These are phyloP conservation scores for Citrullus mucosospermus DNA, from an alignment of 306 rosid genomes.

Conservation along the genomic window DNA sequence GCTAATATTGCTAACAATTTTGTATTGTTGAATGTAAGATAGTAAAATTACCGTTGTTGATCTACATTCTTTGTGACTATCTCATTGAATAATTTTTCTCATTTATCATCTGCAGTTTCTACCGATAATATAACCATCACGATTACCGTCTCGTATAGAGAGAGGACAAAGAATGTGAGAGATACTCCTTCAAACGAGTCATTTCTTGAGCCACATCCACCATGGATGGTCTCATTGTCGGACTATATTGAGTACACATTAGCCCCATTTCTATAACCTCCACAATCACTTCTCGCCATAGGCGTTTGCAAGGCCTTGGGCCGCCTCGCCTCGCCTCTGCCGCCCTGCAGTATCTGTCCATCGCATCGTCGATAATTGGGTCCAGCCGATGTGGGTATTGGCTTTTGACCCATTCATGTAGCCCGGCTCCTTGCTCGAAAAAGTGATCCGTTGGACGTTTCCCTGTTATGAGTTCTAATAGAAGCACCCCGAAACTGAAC, in stretches of 20 bases:
- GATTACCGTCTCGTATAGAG: neutral
- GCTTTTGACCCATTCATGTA: constrained; percentile 67
- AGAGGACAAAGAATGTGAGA: constrained; percentile 25
- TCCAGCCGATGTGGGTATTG: constrained; percentile 45
- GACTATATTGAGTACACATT: constrained; percentile 58
- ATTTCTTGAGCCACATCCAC: constrained; percentile 62
- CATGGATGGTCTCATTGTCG: constrained; percentile 80
- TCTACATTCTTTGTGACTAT: too few species aligned
- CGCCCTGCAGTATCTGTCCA: constrained; percentile 29
- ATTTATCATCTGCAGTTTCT: too few species aligned
- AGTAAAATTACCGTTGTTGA: too few species aligned
- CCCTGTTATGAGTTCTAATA: constrained; percentile 62
- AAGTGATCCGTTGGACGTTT: constrained; percentile 65
- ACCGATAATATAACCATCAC: too few species aligned
- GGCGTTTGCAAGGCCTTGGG: constrained; percentile 11
- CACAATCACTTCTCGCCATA: constrained; percentile 36
- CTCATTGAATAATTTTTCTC: too few species aligned
- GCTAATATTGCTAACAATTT: too few species aligned
- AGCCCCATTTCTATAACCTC: constrained; percentile 77
- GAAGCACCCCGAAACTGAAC: constrained; percentile 66
- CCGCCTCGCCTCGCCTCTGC: neutral
- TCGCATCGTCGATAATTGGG: constrained; percentile 36
- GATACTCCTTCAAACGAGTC: constrained; percentile 55
- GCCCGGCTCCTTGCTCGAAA: constrained; percentile 51
- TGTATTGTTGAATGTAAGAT: too few species aligned